Percentiles rank a stretch among this genome's conserved stretches.
Conservation (phyloP, 2,329 filamentous ascomycete species). For the Hirsutella rhossiliensis region DNA sequence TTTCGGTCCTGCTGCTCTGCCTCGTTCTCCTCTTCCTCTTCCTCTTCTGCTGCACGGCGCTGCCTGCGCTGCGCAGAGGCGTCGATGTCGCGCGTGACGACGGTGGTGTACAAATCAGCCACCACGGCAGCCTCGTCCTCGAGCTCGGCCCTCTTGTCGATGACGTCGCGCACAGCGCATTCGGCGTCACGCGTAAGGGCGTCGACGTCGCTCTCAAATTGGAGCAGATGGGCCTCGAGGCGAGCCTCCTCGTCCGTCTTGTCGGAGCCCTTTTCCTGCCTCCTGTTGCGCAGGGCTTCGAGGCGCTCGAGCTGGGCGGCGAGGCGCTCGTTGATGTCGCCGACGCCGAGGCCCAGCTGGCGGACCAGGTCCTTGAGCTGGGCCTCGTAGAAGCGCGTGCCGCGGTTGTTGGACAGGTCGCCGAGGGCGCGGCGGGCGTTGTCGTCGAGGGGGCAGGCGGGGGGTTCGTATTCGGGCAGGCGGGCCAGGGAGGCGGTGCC, state of each 20-base stretch:
- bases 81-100: conserved; percentile 4
- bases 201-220: conserved; percentile 27
- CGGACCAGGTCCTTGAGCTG: conserved; percentile 33
- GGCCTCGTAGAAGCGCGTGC: conserved; percentile 28
- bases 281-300: conserved; percentile 18
- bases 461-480: conserved; percentile 39
- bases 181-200: conserved; percentile 33
- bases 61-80: conserved; percentile 1
- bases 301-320: conserved; percentile 23
- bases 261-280: conserved; percentile 22
- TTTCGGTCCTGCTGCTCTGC: conserved; percentile 3
- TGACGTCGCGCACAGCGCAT: conserved; percentile 30
- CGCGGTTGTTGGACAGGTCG: conserved; percentile 28
- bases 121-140: conserved; percentile 34
- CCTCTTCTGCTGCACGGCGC: conserved; percentile 5
- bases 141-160: conserved; percentile 36
- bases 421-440: conserved; percentile 24
- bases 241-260: conserved; percentile 23
- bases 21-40: conserved; percentile 3
- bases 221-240: conserved; percentile 25
- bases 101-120: conserved; percentile 18
- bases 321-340: conserved; percentile 36
- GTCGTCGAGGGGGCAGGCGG: conserved; percentile 30
- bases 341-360: conserved; percentile 31
- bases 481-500: conserved; percentile 11